Base-by-base conservation (phyloP, 129 eudicot genomes). In the Artemisia tridentata region DNA sequence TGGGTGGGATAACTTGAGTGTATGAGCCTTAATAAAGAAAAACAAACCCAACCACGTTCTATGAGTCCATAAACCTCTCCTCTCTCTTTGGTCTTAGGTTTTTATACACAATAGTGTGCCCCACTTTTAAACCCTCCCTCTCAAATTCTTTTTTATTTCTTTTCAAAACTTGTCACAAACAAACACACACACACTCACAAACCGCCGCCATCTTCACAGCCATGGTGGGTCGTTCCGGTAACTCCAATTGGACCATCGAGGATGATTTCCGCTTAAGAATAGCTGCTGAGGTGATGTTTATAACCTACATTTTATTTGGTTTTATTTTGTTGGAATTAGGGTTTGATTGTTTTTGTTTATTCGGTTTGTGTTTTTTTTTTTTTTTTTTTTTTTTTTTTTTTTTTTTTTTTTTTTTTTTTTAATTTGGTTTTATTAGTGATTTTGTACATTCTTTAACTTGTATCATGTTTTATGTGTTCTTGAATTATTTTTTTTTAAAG, bases 171-270 rank as follows among this genome's bases (percentile, higher is more conserved):
- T 17, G 19, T 54, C 68, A 50, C 48, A 54, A 34, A 53, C 38
- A n/a, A 63, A 31, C 38, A 29, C 4, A 14, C 5, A 16, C n/a
- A 51, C 5, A 51, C 56, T 7, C 65, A 74, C 65, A 34, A 57
- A 56, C 84, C 62, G 81, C 87, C 73, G 75, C 78, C 29, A 58
- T 29, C 8, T 49, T 48, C 69, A 72, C 68, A 55, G 64, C 72
- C 68, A 91, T 91, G 97, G 97, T 92, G 46, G 92, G 90, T 52
- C 74, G 86, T 54, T 80, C 91, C 71, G 81, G 78, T 1, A 63
- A 57, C 52, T 10, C 47, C 55, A 55, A 72, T 64, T 91, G 97
- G 96, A 72, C 77, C 64, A 81, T 80, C 0, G 83, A 82, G 72
- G 97, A 91, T 58, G 96, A 91, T 67, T 76, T 71, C 50, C 65